Evolutionary conservation across 1,284 basidiomycete species (phyloP).

Genomic region (Phenoliferia sp.): DNA sequence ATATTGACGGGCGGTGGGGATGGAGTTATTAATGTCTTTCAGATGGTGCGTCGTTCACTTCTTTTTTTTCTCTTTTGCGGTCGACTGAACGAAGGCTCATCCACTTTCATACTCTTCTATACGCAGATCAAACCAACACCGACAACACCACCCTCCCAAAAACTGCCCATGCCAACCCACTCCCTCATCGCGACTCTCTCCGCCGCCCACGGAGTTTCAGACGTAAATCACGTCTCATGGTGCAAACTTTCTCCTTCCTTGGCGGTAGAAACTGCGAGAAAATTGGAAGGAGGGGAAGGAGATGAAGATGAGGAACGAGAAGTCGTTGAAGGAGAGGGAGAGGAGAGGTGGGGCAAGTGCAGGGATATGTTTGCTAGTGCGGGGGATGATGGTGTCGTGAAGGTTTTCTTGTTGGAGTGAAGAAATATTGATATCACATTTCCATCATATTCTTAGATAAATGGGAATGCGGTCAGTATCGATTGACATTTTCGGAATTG

Average conservation of each 20-base stretch:
- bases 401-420: too few species aligned
- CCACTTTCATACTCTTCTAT: conserved; percentile 24
- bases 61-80: conserved; percentile 17
- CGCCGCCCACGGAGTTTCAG: conserved; percentile 63
- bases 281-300: conserved; percentile 27
- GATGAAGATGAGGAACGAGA: conserved; percentile 28
- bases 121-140: conserved; percentile 13
- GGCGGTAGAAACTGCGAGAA: conserved; percentile 10
- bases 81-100: conserved; percentile 13
- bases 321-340: conserved; percentile 27
- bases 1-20: conserved; percentile 45
- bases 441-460: too few species aligned
- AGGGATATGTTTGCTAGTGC: conserved; percentile 66
- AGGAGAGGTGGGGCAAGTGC: conserved; percentile 44
- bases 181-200: conserved; percentile 48
- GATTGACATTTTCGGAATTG: too few species aligned
- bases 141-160: conserved; percentile 19
- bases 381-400: conserved; percentile 70
- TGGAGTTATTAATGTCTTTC: conserved; percentile 68
- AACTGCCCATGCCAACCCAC: conserved; percentile 27
- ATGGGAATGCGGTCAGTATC: too few species aligned
- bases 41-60: conserved; percentile 53
- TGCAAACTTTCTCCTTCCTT: conserved; percentile 44
- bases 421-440: too few species aligned
- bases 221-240: conserved; percentile 74